Percentiles rank a stretch among this genome's conserved stretches.
Conservation (phyloP, 306 rosid species). For the Canavalia gladiata region DNA sequence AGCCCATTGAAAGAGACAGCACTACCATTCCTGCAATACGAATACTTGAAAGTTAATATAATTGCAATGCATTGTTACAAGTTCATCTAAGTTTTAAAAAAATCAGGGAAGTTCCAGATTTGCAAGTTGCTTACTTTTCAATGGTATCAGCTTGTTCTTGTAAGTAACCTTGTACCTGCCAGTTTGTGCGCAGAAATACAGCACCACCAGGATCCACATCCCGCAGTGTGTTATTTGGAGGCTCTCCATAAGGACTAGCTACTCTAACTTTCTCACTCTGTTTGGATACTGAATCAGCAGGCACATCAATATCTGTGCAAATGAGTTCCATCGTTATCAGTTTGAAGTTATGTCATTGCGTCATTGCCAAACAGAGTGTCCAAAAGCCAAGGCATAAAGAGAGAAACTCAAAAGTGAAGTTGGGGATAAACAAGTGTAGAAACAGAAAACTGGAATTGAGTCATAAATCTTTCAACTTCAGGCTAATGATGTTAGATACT, state of each 20-base stretch:
- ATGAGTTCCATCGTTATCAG: slow-evolving; percentile 38
- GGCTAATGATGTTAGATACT: neutral
- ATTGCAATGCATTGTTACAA: slow-evolving; percentile 34
- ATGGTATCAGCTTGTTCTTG: slow-evolving; percentile 93
- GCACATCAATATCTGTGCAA: slow-evolving; percentile 75
- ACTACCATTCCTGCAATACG: slow-evolving; percentile 72
- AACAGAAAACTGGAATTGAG: slow-evolving; percentile 39
- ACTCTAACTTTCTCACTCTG: slow-evolving; percentile 64
- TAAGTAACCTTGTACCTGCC: slow-evolving; percentile 94
- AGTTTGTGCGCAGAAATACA: slow-evolving; percentile 78
- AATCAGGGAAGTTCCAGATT: slow-evolving; percentile 24
- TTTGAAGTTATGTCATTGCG: slow-evolving; percentile 23
- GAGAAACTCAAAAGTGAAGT: slow-evolving; percentile 21
- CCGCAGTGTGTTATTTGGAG: slow-evolving; percentile 57
- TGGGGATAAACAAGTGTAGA: slow-evolving; percentile 30
- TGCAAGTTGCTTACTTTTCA: slow-evolving; percentile 67
- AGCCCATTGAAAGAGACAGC: slow-evolving; percentile 77
- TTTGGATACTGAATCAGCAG: slow-evolving; percentile 61
- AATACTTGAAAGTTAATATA: slow-evolving; percentile 46
- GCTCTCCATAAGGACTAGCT: slow-evolving; percentile 63
- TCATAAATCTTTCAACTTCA: neutral
- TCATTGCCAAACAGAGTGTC: slow-evolving; percentile 26
- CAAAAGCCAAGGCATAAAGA: slow-evolving; percentile 30
- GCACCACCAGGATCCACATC: slow-evolving; percentile 69
- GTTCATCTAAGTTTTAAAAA: neutral